Evolutionary conservation across 2,329 filamentous ascomycete species (phyloP), one percentile per base, ranked within the genome.

Genomic region (Colletotrichum lupini): DNA sequence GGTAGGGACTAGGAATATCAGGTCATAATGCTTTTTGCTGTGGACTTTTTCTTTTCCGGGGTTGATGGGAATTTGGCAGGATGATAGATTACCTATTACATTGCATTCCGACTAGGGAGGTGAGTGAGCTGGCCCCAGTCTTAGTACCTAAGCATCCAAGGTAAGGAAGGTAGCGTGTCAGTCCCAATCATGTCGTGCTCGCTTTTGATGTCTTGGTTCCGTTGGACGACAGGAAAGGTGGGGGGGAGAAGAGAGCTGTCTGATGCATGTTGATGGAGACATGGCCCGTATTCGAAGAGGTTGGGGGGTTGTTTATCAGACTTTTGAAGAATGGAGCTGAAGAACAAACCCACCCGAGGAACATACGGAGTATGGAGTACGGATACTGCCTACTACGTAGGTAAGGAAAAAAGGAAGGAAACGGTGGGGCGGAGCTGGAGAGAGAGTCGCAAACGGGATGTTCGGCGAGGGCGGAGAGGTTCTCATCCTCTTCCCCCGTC

Each of bases 1-100:
- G 56, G 32, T 4, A 14, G 26, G 22, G 49, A 32, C 19, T 8
- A n/a, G 19, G 19, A 22, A 14, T 24, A 55, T 60, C 70, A 65
- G 59, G 32, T 60, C 26, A 5, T 26, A 5, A 26, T 26, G 3
- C 1, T 35, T 35, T 35, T 35, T 22, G 19, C 9, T 19, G 37
- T 42, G 19, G 16, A 19, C 9, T 8, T 42, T 19, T 42, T 7
- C 26, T 16, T 2, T 16, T 7, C 30, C 16, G 32, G 14, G 37
- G 37, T 42, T 16, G 37, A 19, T 19, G n/a, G 8, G 42, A 22
- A 7, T n/a, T 26, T 37, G 24, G 42, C 37, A 42, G 37, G 16
- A 42, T 42, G 35, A 22, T 42, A 56, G 64, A 58, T 53, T 55
- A 57, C 56, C 35, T 42, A 61, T 70, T 73, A 19, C 60, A 55